A percentile compares a stretch with the other conserved stretches of the same genome.
These are phyloP conservation scores for Candida vartiovaarae DNA, from an alignment of 805 yeast species.

Conservation along the genomic window DNA sequence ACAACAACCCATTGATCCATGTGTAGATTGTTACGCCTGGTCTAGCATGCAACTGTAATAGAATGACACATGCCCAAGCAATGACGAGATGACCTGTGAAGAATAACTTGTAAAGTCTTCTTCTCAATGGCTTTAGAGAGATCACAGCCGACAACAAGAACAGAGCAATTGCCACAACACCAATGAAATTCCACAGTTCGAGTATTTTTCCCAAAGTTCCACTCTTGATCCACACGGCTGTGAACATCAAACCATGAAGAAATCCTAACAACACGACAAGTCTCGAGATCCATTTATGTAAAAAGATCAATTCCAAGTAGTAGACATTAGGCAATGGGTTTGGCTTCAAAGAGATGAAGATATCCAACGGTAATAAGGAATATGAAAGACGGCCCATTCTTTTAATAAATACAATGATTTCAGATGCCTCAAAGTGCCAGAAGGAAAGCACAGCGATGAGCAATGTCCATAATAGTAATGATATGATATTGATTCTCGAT, in stretches of 20 bases:
- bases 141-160: conserved; percentile 33
- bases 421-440: conserved; percentile 29
- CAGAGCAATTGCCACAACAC: conserved; percentile 36
- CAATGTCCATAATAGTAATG: conserved; percentile 31
- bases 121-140: conserved; percentile 44
- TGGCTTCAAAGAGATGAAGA: conserved; percentile 51
- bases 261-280: conserved; percentile 38
- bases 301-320: conserved; percentile 46
- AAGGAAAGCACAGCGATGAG: conserved; percentile 27
- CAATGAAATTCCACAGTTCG: conserved; percentile 40
- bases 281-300: conserved; percentile 73
- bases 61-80: conserved; percentile 36
- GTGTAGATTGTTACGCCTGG: conserved; percentile 48
- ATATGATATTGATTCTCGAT: conserved; percentile 26
- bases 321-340: conserved; percentile 37
- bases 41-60: conserved; percentile 58
- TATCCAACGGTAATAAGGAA: conserved; percentile 49
- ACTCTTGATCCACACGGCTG: conserved; percentile 39
- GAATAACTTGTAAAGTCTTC: conserved; percentile 43
- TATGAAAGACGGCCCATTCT: conserved; percentile 59
- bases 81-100: conserved; percentile 50
- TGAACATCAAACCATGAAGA: conserved; percentile 48
- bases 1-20: conserved; percentile 22
- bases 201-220: conserved; percentile 31
- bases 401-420: conserved; percentile 36